phyloP scores from a whole-genome alignment of 306 rosid genomes.

The Canavalia ensiformis region DNA sequence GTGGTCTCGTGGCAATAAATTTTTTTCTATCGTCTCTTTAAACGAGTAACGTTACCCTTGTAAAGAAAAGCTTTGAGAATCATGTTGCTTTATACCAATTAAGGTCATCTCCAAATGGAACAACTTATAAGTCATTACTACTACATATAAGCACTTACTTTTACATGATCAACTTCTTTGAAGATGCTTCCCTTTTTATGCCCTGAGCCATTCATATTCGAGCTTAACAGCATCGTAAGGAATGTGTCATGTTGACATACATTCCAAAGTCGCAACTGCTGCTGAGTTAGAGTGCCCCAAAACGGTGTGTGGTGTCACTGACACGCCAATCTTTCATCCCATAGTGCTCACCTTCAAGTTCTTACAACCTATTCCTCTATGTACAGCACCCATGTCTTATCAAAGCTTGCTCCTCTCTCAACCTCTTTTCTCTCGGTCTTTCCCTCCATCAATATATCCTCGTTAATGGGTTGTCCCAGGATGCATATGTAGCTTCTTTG shows the following conservation, averaged over 20 bases:
- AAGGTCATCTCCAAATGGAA: too few relatives aligned
- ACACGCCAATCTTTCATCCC: slow-evolving; percentile 56
- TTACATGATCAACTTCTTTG: too few relatives aligned
- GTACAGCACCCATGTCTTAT: slow-evolving; percentile 65
- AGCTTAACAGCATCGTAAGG: slow-evolving; percentile 19
- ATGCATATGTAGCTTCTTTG: slow-evolving; percentile 69
- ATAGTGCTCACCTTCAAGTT: slow-evolving; percentile 65
- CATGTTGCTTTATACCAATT: neutral
- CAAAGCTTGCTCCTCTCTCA: slow-evolving; percentile 75
- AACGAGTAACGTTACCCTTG: neutral
- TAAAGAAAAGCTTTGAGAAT: neutral
- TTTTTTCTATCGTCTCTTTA: neutral
- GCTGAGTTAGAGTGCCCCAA: slow-evolving; percentile 41
- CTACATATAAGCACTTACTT: too few relatives aligned
- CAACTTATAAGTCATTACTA: too few relatives aligned
- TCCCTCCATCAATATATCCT: slow-evolving; percentile 64
- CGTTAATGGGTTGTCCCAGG: slow-evolving; percentile 62
- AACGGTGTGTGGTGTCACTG: slow-evolving; percentile 37
- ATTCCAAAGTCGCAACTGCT: slow-evolving; percentile 51
- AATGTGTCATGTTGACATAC: slow-evolving; percentile 46
- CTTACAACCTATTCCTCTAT: slow-evolving; percentile 62
- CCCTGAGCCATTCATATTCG: neutral
- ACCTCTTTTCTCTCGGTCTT: slow-evolving; percentile 55
- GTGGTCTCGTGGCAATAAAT: neutral
- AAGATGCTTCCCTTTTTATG: neutral